Percentiles rank a stretch among this genome's conserved stretches.
These are phyloP conservation scores for Suillus sp. DNA, from an alignment of 768 basidiomycete genomes.

Conservation along the genomic window DNA sequence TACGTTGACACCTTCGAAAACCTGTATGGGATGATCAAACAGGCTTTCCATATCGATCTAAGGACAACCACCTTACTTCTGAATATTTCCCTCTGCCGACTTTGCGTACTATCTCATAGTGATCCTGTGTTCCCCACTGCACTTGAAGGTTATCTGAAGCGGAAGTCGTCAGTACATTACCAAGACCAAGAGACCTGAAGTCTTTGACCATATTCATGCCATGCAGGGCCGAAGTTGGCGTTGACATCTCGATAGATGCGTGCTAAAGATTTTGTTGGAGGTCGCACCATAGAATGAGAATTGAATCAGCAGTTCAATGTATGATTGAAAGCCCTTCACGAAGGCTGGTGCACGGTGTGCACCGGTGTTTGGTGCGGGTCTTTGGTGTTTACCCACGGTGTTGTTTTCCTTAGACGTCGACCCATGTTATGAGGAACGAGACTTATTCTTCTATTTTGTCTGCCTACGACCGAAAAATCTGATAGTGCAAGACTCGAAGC, in stretches of 20 bases:
- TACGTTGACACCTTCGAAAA: slow-evolving; percentile 92
- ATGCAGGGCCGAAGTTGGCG: slow-evolving; percentile 80
- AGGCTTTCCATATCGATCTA: slow-evolving; percentile 13
- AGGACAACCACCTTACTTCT: slow-evolving; percentile 56
- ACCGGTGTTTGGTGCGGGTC: neutral
- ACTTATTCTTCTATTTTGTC: neutral
- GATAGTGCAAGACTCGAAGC: neutral
- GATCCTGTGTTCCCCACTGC: slow-evolving; percentile 97
- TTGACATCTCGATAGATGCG: slow-evolving; percentile 91
- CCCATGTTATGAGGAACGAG: neutral
- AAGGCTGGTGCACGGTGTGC: slow-evolving; percentile 14
- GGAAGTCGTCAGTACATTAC: slow-evolving; percentile 20
- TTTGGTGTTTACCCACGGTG: slow-evolving; percentile 32
- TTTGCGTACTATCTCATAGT: slow-evolving; percentile 97
- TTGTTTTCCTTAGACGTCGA: neutral
- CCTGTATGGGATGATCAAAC: slow-evolving; percentile 45
- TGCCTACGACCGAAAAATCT: neutral
- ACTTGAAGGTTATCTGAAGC: slow-evolving; percentile 87
- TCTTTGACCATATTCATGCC: slow-evolving; percentile 90
- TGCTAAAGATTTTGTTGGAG: slow-evolving; percentile 75
- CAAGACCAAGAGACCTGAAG: slow-evolving; percentile 5
- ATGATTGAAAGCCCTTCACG: slow-evolving; percentile 14
- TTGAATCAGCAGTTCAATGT: slow-evolving; percentile 13
- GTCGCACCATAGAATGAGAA: slow-evolving; percentile 60
- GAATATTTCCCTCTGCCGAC: slow-evolving; percentile 96